Evolutionary conservation across 2,329 filamentous ascomycete genomes (phyloP), one percentile per base, ranked within the genome.

Genomic region (Fusarium bulbicola): DNA sequence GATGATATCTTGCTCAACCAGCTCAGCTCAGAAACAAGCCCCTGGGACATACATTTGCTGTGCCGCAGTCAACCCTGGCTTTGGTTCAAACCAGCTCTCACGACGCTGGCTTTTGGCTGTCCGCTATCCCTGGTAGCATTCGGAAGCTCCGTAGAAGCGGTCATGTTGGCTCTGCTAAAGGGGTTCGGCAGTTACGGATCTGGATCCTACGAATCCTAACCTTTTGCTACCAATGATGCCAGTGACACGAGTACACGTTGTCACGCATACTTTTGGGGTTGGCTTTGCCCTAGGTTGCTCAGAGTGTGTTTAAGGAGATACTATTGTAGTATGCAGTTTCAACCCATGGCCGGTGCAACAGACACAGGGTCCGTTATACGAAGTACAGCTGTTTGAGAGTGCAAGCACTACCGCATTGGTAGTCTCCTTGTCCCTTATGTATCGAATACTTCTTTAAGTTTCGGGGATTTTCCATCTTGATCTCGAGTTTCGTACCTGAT

Each of bases 11-110:
- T 53, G 26, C 46, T 67, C 54, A 59, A 47, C 56, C 56, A 67
- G 46, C 63, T 50, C 54, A 67, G 43, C 67, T 45, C 37, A 52
- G 58, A 39, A 59, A 30, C 49, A 46, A 46, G 34, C 52, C 56
- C 63, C 54, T 59, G 50, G 36, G 21, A 32, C 40, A 32, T 26
- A 34, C 46, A 65, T 50, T 32, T 54, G 50, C 65, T 63, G 68
- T 67, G 67, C 73, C 68, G 50, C 72, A 64, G 39, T 46, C 42
- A 39, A 60, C 53, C 63, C 59, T 47, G 52, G 37, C 24, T 63
- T 37, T 43, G 40, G 30, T 16, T 28, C 37, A 39, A 47, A 32
- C 24, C 63, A 49, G 39, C 36, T 39, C 43, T 68, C 65, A 68
- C 21, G 24, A 30, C 14, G 28, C 37, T 66, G 45, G 26, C 60